Evolutionary conservation across 805 yeast genomes (phyloP).

Genomic region (Saccharomyces paradoxus): DNA sequence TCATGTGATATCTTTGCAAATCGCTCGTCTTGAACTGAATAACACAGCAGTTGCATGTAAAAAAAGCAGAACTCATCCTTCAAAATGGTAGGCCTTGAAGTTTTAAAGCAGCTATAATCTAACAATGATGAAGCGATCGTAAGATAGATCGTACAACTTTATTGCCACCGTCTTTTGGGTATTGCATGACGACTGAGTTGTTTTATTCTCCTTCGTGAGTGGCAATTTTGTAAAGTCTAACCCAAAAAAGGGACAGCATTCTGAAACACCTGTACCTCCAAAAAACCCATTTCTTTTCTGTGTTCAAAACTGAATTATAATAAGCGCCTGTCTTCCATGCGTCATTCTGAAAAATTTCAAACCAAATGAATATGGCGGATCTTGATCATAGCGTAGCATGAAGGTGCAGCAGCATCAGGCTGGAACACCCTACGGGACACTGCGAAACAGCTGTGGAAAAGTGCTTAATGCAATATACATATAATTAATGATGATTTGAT

Average conservation of each 20-base stretch:
- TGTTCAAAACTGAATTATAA: background rate
- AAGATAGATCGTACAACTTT: background rate
- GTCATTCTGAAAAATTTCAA: background rate
- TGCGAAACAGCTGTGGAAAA: background rate
- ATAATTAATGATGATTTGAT: background rate
- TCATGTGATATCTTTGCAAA: slow-evolving; percentile 87
- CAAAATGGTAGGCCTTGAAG: background rate
- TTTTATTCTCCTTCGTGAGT: background rate
- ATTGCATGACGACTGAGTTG: background rate
- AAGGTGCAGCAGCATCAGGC: background rate
- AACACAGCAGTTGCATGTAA: slow-evolving; percentile 85
- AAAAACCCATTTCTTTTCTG: background rate
- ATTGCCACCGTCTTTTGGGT: background rate
- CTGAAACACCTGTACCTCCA: background rate
- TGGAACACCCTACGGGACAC: background rate
- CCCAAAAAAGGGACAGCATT: background rate
- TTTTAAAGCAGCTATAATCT: background rate
- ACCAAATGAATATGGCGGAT: background rate
- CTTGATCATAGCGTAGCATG: background rate
- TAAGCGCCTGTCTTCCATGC: background rate
- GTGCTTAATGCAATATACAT: background rate
- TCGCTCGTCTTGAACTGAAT: slow-evolving; percentile 76
- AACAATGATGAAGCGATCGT: background rate
- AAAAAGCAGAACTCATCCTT: slow-evolving; percentile 26
- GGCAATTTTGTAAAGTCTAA: background rate